phyloP scores from a whole-genome alignment of 2,329 filamentous ascomycete genomes.

The Fusarium bulbicola region DNA sequence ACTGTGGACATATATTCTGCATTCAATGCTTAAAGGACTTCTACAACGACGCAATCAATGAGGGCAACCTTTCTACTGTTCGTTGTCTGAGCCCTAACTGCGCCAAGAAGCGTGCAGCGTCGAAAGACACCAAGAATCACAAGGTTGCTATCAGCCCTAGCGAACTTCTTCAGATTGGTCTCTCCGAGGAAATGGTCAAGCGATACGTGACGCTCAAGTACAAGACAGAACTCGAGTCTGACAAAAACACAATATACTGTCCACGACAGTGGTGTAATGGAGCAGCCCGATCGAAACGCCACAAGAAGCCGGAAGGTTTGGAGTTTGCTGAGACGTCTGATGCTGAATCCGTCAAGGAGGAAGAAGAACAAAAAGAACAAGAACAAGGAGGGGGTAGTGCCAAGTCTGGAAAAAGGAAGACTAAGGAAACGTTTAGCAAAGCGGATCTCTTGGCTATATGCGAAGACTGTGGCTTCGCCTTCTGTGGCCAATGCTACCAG shows the following conservation, averaged over 20 bases:
- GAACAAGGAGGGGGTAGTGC: constrained; percentile 37
- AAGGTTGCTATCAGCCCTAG: constrained; percentile 80
- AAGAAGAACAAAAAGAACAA: constrained; percentile 49
- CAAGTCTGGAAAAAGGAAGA: constrained; percentile 34
- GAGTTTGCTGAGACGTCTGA: constrained; percentile 67
- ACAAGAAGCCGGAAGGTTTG: constrained; percentile 75
- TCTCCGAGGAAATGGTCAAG: constrained; percentile 76
- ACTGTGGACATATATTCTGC: constrained; percentile 93
- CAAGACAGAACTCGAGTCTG: constrained; percentile 90
- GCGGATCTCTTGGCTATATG: constrained; percentile 82
- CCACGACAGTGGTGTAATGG: constrained; percentile 93
- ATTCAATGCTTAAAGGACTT: constrained; percentile 86
- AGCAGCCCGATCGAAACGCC: constrained; percentile 79
- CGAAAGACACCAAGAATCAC: constrained; percentile 58
- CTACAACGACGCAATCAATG: constrained; percentile 86
- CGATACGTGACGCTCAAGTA: constrained; percentile 91
- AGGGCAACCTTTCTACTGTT: constrained; percentile 82
- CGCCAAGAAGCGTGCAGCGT: constrained; percentile 66
- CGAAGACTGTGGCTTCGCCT: constrained; percentile 88
- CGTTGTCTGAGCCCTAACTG: constrained; percentile 84
- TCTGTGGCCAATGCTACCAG: constrained; percentile 75
- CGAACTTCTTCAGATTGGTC: constrained; percentile 81
- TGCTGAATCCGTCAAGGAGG: constrained; percentile 59
- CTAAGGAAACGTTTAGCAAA: constrained; percentile 49
- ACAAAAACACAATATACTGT: constrained; percentile 92